A percentile compares a stretch with the other conserved stretches of the same genome.
phyloP scores from a whole-genome alignment of 148 eudicot genomes.

The Limonium bicolor region DNA sequence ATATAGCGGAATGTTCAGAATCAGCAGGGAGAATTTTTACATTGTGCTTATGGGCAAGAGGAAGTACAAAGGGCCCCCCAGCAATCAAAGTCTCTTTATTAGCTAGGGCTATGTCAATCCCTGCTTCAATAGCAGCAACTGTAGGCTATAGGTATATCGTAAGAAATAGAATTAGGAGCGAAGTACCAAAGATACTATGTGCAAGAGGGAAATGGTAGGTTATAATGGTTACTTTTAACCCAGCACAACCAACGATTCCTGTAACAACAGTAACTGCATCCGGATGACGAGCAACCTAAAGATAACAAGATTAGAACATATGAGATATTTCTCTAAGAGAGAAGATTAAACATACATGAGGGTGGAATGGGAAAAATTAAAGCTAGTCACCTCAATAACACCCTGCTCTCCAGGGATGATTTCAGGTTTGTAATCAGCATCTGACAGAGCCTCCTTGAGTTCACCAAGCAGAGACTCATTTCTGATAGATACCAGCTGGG shows the following conservation, averaged over 20 bases:
- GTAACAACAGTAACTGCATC: constrained; percentile 91
- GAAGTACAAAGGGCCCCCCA: constrained; percentile 99
- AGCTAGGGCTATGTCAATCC: constrained; percentile 93
- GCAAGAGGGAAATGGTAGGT: not conserved
- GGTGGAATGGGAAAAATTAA: not conserved
- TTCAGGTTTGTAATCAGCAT: constrained; percentile 70
- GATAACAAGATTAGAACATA: constrained; percentile 1
- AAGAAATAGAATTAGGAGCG: constrained; percentile 7
- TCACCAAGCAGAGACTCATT: constrained; percentile 66
- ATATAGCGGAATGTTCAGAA: constrained; percentile 98
- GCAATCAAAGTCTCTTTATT: constrained; percentile 98
- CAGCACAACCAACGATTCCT: constrained; percentile 98
- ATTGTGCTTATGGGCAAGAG: constrained; percentile 90
- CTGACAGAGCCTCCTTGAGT: constrained; percentile 87
- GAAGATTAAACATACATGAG: not conserved
- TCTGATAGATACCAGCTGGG: constrained; percentile 69
- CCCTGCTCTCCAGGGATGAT: constrained; percentile 98
- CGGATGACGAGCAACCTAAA: constrained; percentile 96
- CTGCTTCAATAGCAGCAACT: constrained; percentile 97
- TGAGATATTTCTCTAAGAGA: not conserved
- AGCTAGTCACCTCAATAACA: constrained; percentile 52
- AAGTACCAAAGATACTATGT: not conserved
- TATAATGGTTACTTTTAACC: constrained; percentile 50
- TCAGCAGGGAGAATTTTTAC: constrained; percentile 99
- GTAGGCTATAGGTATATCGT: constrained; percentile 94